phyloP scores from a whole-genome alignment of 1,139 yeast species.

The Zygoascus sp. region DNA sequence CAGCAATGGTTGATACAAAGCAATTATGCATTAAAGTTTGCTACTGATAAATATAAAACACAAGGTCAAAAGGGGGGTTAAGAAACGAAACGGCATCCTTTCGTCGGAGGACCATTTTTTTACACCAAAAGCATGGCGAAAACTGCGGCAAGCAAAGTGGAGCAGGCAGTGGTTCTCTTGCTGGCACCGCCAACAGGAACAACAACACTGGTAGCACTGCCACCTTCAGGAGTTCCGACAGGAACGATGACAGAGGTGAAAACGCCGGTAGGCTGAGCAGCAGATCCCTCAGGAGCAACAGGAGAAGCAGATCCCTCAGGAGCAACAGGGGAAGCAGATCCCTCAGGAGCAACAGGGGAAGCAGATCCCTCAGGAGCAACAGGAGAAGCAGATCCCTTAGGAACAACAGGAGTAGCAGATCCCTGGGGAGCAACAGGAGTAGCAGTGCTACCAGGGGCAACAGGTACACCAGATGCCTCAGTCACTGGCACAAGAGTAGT shows the following conservation, averaged over 20 bases:
- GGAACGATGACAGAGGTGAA: background rate
- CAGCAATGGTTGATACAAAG: background rate
- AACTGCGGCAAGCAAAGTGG: background rate
- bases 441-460: constrained; percentile 9
- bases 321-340: constrained; percentile 11
- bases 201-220: constrained; percentile 5
- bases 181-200: background rate
- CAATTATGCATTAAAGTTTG: background rate
- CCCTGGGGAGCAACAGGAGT: constrained; percentile 5
- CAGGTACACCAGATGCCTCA: background rate
- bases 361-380: background rate
- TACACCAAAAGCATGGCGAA: background rate
- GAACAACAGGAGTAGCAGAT: constrained; percentile 6
- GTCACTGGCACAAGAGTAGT: background rate
- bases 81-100: background rate
- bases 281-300: no score
- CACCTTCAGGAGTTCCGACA: constrained; percentile 2
- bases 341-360: constrained; percentile 9
- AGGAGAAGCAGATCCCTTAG: constrained; percentile 8
- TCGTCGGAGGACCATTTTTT: background rate
- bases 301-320: constrained; percentile 1
- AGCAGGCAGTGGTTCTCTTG: background rate
- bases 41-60: background rate
- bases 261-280: constrained; percentile 5
- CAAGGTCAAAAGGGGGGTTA: background rate